Percentiles rank a stretch among this genome's conserved stretches.
Evolutionary conservation across 495 filamentous ascomycete genomes (phyloP).

Genomic region (Oidiodendron maius): DNA sequence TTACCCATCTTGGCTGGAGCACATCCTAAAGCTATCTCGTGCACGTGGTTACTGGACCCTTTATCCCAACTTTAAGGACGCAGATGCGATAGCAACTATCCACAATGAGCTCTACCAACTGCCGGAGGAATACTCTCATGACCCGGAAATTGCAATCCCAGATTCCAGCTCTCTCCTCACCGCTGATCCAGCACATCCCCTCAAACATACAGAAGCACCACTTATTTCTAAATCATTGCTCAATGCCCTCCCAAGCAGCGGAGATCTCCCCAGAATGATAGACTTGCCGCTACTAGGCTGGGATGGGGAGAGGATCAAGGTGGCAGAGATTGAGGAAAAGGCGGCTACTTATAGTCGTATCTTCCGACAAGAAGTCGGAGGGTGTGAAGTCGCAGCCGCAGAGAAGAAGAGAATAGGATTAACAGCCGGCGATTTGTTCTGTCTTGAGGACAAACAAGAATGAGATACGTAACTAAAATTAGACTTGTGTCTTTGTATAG

Average conservation of each 20-base stretch:
- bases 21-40: constrained; percentile 64
- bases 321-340: background rate
- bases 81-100: constrained; percentile 52
- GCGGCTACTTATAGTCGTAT: constrained; percentile 11
- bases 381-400: constrained; percentile 4
- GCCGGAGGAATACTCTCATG: constrained; percentile 59
- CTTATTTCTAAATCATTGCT: constrained; percentile 13
- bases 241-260: constrained; percentile 14
- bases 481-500: too few species aligned
- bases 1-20: constrained; percentile 74
- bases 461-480: too few species aligned
- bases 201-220: constrained; percentile 15
- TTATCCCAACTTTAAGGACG: constrained; percentile 56
- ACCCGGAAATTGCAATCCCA: constrained; percentile 1
- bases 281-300: constrained; percentile 18
- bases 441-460: constrained; percentile 12
- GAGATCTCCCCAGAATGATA: constrained; percentile 9
- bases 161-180: constrained; percentile 8
- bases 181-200: constrained; percentile 17
- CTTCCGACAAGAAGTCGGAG: constrained; percentile 19
- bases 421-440: constrained; percentile 18
- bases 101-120: constrained; percentile 66
- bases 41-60: constrained; percentile 67
- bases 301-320: constrained; percentile 12
- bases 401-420: background rate